phyloP scores from a whole-genome alignment of 2,329 filamentous ascomycete species.

The Sporothrix phasma region DNA sequence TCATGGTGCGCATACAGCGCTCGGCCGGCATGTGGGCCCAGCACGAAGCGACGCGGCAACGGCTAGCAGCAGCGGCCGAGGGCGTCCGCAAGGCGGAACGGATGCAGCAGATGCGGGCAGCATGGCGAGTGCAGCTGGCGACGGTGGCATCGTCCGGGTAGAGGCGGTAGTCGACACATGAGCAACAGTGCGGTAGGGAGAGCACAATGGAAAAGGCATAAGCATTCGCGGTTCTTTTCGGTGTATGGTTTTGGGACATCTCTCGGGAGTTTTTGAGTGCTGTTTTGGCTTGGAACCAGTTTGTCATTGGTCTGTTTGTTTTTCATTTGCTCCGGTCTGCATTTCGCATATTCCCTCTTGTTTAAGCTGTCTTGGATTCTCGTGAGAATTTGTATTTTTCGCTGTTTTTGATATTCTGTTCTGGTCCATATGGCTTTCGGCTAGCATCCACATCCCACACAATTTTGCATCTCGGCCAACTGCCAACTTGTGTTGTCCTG shows the following conservation, averaged over 20 bases:
- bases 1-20: slow-evolving; percentile 34
- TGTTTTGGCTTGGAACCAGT: background rate
- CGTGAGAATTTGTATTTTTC: background rate
- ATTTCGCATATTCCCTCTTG: background rate
- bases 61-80: slow-evolving; percentile 40
- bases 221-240: background rate
- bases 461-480: no score
- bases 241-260: background rate
- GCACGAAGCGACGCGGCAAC: slow-evolving; percentile 39
- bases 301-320: background rate
- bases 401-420: background rate
- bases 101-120: slow-evolving; percentile 31
- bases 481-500: background rate
- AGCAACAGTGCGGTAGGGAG: background rate
- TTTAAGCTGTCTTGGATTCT: background rate
- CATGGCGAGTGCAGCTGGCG: slow-evolving; percentile 24
- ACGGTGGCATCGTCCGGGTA: background rate
- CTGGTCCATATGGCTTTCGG: background rate
- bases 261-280: background rate
- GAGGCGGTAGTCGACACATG: background rate
- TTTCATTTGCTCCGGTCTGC: background rate
- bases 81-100: slow-evolving; percentile 36
- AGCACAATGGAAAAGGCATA: background rate
- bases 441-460: background rate
- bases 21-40: slow-evolving; percentile 25